Base-by-base conservation (phyloP, 805 yeast species). In the Wickerhamomyces sydowiorum region DNA sequence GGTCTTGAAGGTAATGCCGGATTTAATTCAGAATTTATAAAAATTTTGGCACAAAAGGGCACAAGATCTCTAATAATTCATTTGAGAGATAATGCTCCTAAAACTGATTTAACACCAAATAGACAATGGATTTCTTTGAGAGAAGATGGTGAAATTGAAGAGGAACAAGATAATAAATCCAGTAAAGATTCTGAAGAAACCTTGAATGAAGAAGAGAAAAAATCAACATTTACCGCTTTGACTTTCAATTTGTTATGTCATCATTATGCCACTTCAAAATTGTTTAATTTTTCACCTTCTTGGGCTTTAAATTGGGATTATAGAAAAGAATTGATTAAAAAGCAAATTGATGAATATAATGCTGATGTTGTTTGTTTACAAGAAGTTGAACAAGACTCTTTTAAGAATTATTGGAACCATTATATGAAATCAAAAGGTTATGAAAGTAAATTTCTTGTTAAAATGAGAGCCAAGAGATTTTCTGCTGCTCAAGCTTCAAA, bases 291-390 rank as follows among this genome's bases (percentile, higher is more conserved):
- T 60, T 89, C 98, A 1, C 98, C 98, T 19, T 79, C 95, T 2
- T 93, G 99, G 98, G 99, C 98, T 3, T 73, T 93, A 48, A 78
- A 80, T 40, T 91, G 98, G 98, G 85, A 85, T 12, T 89, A 82
- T 64, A 83, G 99, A 64, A 78, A 84, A 56, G 82, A 85, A 46
- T 69, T 78, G 32, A 72, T 93, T 49, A 78, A 80, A 43, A 78
- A 83, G 47, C 96, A 93, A 61, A 73, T 93, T 14, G 55, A 80
- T 35, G 69, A 72, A 12, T 74, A 69, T 49, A 72, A 76, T 42
- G 75, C 90, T 21, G 97, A 93, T 61, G 70, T 93, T 29, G 63
- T 93, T 19, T 90, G 98, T 69, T 69, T 93, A 64, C 99, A 93
- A 70, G 99, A 93, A 65, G 97, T 93, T 38, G 98, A 93, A 62